Base-by-base conservation (phyloP, 345 rosid species). In the Hibiscus mutabilis region DNA sequence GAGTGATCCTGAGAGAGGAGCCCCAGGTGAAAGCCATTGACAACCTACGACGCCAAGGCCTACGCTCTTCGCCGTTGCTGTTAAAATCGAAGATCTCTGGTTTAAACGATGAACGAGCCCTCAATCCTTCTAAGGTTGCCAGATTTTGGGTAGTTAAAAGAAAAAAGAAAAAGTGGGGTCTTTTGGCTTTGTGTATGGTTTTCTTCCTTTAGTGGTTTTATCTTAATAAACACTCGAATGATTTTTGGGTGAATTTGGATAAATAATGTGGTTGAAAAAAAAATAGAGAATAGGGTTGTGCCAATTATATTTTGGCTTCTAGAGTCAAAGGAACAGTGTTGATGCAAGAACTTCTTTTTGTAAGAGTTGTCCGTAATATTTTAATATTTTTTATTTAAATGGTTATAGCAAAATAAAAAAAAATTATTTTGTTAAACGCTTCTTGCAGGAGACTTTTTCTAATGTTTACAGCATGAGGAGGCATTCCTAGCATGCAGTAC, bases 21-120 rank as follows among this genome's bases (percentile, higher is more conserved):
- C 83, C 84, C 98, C 91, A 89, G 46, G 91, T 74, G 29, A 86
- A 80, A 69, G 91, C 92, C 97, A 92, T 90, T 11, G 83, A 85
- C 57, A 89, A 84, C 67, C 81, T 65, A 24, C 80, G 87, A 72
- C 89, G 86, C 86, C 89, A 86, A 83, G 83, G 88, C 79, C 91
- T 72, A 76, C 82, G 79, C 21, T 53, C 79, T 71, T 82, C 83
- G 79, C 79, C 85, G 73, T 81, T 75, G 81, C 66, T 66, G 47
- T 73, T 73, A 78, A 10, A 75, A n/a, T 75, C 86, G 24, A 79
- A 71, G 62, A 60, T 33, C 12, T 85, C 75, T 81, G 82, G 87
- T 83, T 82, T 84, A 79, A 75, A 76, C 24, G 83, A 80, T 80
- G 83, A 74, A 70, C 87, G 89, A 40, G 87, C 79, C 69, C 85